Base-by-base conservation (phyloP, 257 asterid species). In the Fraxinus quadrangulata region DNA sequence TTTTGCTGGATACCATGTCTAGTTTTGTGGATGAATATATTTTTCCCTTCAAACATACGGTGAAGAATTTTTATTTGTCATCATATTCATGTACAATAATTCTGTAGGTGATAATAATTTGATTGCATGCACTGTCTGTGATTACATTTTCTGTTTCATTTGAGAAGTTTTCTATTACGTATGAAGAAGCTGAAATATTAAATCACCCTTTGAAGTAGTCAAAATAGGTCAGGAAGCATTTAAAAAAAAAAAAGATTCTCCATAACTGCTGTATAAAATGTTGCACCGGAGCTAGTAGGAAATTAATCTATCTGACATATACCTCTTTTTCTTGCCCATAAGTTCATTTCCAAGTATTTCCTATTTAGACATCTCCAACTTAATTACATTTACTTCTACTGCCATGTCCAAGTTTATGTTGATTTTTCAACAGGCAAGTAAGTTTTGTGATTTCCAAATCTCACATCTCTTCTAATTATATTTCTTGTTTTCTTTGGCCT, bases 1-100 rank as follows among this genome's bases (percentile, higher is more conserved):
- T 75, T 83, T 45, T 54, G 45, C 72, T 45, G 65, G 68, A 49
- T 68, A 24, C 68, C 36, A 33, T 74, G 70, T 80, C 31, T 26
- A 37, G 4, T 40, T 68, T 63, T 63, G 19, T 26, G 69, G n/a
- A 30, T 61, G n/a, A 26, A 24, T 59, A 10, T 24, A 59, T 63
- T 63, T 61, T 63, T 40, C 47, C 39, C 61, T 31, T 78, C 78
- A 21, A 74, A 40, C 56, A 70, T 47, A 28, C 61, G 51, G n/a
- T 76, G 73, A 70, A 19, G 14, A 65, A 11, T 47, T 78, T 19
- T 42, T 26, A 54, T 39, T 65, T 54, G 2, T 70, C 23, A 24
- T 37, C 70, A 36, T 23, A 24, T 19, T 71, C 40, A 34, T 80
- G 66, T 33, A 23, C 67, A 39, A 67, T 11, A 56, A 12, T 63